Base-by-base conservation (phyloP, 345 rosid species). In the Sonneratia caseolaris region DNA sequence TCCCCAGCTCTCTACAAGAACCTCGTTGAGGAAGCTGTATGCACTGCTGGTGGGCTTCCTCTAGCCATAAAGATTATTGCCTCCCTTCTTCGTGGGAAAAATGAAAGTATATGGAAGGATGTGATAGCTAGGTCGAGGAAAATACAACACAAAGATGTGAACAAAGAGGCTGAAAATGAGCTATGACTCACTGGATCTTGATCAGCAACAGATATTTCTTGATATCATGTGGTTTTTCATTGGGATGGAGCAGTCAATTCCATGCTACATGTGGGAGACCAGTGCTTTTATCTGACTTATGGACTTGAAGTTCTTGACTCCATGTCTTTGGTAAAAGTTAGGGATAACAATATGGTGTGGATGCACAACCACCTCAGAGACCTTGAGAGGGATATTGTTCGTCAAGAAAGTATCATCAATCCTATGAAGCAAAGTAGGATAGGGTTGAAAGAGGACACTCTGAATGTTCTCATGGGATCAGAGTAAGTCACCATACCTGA, bases 341-440 rank as follows among this genome's bases (percentile, higher is more conserved):
- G 0, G 0, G 38, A 4, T 40, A 5, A 24, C 14, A 71, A 40
- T 21, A 0, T 49, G 24, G 5, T 57, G 15, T 22, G 68, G 73
- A 59, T 71, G 73, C 73, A 59, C 2, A 38, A 59, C n/a, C 73
- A 37, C 12, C 27, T 71, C 7, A 71, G 55, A 42, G 68, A 59
- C 14, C 21, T 71, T 1, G 73, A 53, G 15, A 71, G 53, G 42
- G 67, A 42, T 16, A 40, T 71, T 0, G 53, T 57, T 7, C 55
- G 73, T 13, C 4, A n/a, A 35, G 67, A 59, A 59, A 71, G 53
- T 8, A 2, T 16, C 16, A 56, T 0, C 19, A 24, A 59, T 21
- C 22, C 51, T 1, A 21, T 21, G 37, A 62, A 72, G 43, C 55
- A 22, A 24, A 32, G 21, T 6, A 0, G 45, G 0, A 18, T 72